Base-by-base conservation (phyloP, 164 flowering plant genomes). In the Cinnamomum micranthum region DNA sequence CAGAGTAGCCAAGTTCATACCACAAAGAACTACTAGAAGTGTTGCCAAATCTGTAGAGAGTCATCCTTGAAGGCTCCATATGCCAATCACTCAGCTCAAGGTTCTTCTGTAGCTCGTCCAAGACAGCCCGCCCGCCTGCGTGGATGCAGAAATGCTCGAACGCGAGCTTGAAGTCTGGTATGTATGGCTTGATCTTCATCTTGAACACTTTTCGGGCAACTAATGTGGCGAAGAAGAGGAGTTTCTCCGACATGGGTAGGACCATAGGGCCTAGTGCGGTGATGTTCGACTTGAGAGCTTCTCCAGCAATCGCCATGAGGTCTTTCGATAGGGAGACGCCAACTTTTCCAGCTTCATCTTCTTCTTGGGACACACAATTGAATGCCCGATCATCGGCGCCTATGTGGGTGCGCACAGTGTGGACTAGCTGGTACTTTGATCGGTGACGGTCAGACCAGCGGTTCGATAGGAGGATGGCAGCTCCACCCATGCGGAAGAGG, bases 51-150 rank as follows among this genome's bases (percentile, higher is more conserved):
- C 91, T 82, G 72, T 83, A 28, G 5, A 90, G 87, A 0, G 94
- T 90, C 94, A 90, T 90, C 80, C 94, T 84, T 2, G 97, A 91
- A 14, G 97, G 97, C 69, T 92, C 92, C 92, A 92, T 92, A 33
- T 92, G 89, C 94, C 97, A 88, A 27, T 92, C 92, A 0, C 89
- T 81, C 9, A 89, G 82, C 78, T 87, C 86, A 82, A 90, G 75
- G 72, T 92, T 92, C 80, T 89, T 91, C 82, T 91, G 89, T 64
- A 91, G 73, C 69, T 90, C 94, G 80, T 91, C 96, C 50, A 91
- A 81, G 60, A 91, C 94, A 19, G 94, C 94, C 81, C 92, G 88
- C 28, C 96, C 96, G 25, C 96, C 96, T 4, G 96, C 93, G 69
- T 91, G 96, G 64, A 91, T 91, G 86, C 93, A 2, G 97, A 59